Base-by-base conservation (phyloP, 1,139 yeast genomes). In the Tardiomyces blankii region DNA sequence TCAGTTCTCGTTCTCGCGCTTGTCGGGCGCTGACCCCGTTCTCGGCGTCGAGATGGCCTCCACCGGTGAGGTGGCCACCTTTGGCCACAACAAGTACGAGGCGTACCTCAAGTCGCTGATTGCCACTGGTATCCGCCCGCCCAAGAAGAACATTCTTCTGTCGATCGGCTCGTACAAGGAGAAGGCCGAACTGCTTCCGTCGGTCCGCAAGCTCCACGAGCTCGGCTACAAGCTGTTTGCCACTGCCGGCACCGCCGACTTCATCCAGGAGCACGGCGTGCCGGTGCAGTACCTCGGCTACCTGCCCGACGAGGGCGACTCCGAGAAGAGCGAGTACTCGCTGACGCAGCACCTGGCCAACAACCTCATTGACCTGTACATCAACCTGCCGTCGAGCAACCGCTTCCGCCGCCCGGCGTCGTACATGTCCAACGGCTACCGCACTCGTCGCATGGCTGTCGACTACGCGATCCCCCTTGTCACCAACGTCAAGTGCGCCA, bases 381-480 rank as follows among this genome's bases (percentile, higher is more conserved):
- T 93, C 70, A 93, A 93, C 71, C 74, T 93, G 71, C 98, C 98
- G 54, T 89, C 97, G 53, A 75, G 95, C 48, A 93, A 93, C 75
- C 78, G 96, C 65, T 91, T 87, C 80, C 85, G 98, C 67, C 88
- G 99, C 70, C 98, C 99, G 51, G 96, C 98, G 47, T 85, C 91
- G 51, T 93, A 91, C 70, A 88, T 91, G 77, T 86, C 96, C 35
- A 88, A 86, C 73, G 99, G 98, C 66, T 93, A 93, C 75, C 82
- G 80, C 69, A 86, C 97, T 46, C 94, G 99, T 76, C 93, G 99
- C 75, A 85, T 93, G 97, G 98, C 99, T 56, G 97, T 93, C 55
- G 99, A 93, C 68, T 93, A 86, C 65, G 89, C 96, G 46, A 86
- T 93, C 64, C 99, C 99, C 45, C 76, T 93, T 66, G 96, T 93